phyloP scores from a whole-genome alignment of 2,329 filamentous ascomycete genomes.

The Orbilia brochopaga region DNA sequence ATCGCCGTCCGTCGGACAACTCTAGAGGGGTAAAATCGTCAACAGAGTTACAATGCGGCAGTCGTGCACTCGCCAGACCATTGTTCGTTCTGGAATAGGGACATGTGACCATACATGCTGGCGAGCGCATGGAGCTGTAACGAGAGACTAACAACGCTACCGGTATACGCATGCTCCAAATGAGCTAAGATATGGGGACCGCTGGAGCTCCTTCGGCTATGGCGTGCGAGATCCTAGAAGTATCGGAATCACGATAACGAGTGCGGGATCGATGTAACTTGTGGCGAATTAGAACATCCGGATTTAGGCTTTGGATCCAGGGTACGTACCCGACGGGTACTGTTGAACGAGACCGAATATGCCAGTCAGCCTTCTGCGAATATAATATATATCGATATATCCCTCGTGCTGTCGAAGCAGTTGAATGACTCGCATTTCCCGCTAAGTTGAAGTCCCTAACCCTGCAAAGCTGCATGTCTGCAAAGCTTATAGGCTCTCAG shows the following conservation, averaged over 20 bases:
- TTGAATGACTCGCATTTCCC: no score
- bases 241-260: background rate
- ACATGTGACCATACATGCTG: background rate
- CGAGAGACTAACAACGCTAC: background rate
- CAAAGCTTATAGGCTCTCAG: no score
- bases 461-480: no score
- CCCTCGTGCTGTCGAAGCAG: no score
- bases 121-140: background rate
- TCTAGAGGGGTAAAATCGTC: slow-evolving; percentile 20
- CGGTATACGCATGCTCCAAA: background rate
- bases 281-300: background rate
- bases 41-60: slow-evolving; percentile 32
- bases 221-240: background rate
- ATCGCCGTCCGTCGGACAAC: background rate
- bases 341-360: no score
- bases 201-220: slow-evolving; percentile 1
- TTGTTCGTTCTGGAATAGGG: background rate
- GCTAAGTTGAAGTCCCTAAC: no score
- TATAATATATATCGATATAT: no score
- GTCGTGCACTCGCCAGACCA: background rate
- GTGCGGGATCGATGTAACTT: background rate
- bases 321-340: no score
- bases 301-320: no score
- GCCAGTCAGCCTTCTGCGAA: no score
- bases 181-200: background rate